Evolutionary conservation across 2,329 filamentous ascomycete species (phyloP), one percentile per base, ranked within the genome.

Genomic region (Madurella fahalii): DNA sequence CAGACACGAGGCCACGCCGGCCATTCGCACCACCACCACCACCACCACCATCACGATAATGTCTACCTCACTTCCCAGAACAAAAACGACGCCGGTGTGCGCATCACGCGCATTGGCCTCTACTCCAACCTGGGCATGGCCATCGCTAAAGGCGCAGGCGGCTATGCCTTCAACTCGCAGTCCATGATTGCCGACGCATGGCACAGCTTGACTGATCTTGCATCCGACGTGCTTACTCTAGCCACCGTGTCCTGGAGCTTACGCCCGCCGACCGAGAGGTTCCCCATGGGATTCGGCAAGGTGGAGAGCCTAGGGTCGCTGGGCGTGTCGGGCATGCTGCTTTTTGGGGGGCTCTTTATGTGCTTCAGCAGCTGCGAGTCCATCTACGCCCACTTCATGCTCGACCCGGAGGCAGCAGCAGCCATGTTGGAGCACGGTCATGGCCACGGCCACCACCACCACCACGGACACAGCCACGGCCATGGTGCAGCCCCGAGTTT

Each of bases 101-200:
- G 91, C 65, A 96, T 96, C 67, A 99, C 94, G 50, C 81, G 90
- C 61, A 87, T 97, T 64, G 90, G 90, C 25, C 79, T 95, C 44
- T 88, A 86, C 67, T 90, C 92, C 63, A 99, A 99, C 71, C 77
- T 97, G 50, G 86, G 85, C 67, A 97, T 99, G 92, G 94, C 93
- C 47, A 78, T 97, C 64, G 89, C 85, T 62, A 99, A 99, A 71
- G 94, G 93, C 41, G 77, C 92, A 30, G 94, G 94, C 55, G 94
- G 94, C 63, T 96, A 94, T 75, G 77, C 87, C 62, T 97, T 99
- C 78, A 92, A 96, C 72, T 96, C 92, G 43, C 91, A 96, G 73
- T 87, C 90, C 55, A 88, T 96, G 78, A 78, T 92, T 56, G 92
- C 94, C 67, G 94, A 99, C 71, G 94, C 90, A 53, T 93, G 95